phyloP scores from a whole-genome alignment of 1,284 basidiomycete genomes.

The Chalciporus sp. region DNA sequence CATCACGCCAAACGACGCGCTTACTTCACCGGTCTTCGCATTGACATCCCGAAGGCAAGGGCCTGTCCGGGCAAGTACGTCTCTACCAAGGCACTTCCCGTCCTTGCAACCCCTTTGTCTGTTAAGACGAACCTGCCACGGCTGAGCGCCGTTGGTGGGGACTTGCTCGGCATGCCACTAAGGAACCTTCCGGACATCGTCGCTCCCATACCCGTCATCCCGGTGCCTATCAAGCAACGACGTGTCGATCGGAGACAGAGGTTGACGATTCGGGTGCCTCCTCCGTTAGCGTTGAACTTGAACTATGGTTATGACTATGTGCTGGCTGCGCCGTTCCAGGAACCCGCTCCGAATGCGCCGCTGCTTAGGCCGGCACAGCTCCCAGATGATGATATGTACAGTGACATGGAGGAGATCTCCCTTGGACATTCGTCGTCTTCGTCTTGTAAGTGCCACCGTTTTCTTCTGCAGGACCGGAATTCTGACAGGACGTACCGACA shows the following conservation, averaged over 20 bases:
- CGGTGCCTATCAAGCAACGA: not conserved
- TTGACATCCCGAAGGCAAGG: constrained; percentile 46
- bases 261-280: constrained; percentile 22
- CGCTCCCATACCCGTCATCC: not conserved
- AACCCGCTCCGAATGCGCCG: constrained; percentile 24
- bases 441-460: constrained; percentile 16
- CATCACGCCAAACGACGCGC: constrained; percentile 50
- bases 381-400: constrained; percentile 22
- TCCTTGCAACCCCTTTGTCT: constrained; percentile 31
- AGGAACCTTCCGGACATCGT: constrained; percentile 11
- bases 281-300: constrained; percentile 11
- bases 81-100: constrained; percentile 44
- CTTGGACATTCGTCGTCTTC: constrained; percentile 5
- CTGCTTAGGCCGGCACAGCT: constrained; percentile 26
- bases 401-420: constrained; percentile 14
- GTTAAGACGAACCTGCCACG: not conserved
- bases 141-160: not conserved
- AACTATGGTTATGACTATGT: not conserved
- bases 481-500: not conserved
- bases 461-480: no score
- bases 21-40: constrained; percentile 39
- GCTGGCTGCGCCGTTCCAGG: not conserved
- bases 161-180: constrained; percentile 1
- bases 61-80: constrained; percentile 41
- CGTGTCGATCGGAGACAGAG: constrained; percentile 3